phyloP scores from a whole-genome alignment of 169 alveolate species.

The Plasmodium gonderi region DNA sequence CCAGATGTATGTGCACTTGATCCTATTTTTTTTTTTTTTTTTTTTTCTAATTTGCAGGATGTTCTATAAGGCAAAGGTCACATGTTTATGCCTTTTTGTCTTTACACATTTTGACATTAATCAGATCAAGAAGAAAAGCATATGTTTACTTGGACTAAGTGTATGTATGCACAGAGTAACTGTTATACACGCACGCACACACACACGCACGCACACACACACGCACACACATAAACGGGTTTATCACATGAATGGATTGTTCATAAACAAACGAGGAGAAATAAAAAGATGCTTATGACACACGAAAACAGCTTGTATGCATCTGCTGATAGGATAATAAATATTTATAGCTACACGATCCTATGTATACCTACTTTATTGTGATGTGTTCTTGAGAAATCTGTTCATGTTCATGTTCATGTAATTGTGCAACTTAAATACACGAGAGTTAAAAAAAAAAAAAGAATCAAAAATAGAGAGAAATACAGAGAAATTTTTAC shows the following conservation, averaged over 20 bases:
- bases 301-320: too few relatives aligned
- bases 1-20: too few relatives aligned
- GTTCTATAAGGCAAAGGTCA: too few relatives aligned
- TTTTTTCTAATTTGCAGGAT: too few relatives aligned
- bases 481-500: neutral
- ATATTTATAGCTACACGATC: too few relatives aligned
- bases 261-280: neutral
- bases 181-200: neutral
- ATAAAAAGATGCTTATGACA: too few relatives aligned
- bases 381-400: neutral
- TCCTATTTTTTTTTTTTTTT: neutral
- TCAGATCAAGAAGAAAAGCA: too few relatives aligned
- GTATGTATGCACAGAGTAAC: neutral
- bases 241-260: too few relatives aligned
- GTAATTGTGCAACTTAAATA: neutral
- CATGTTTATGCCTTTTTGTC: neutral
- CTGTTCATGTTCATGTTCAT: neutral
- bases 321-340: too few relatives aligned
- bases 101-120: neutral
- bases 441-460: neutral
- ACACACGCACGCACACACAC: neutral
- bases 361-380: neutral
- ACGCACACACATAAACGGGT: neutral
- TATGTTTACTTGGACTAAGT: too few relatives aligned
- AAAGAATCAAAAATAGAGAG: neutral